Base-by-base conservation (phyloP, 495 filamentous ascomycete genomes). In the Amorphotheca resinae region DNA sequence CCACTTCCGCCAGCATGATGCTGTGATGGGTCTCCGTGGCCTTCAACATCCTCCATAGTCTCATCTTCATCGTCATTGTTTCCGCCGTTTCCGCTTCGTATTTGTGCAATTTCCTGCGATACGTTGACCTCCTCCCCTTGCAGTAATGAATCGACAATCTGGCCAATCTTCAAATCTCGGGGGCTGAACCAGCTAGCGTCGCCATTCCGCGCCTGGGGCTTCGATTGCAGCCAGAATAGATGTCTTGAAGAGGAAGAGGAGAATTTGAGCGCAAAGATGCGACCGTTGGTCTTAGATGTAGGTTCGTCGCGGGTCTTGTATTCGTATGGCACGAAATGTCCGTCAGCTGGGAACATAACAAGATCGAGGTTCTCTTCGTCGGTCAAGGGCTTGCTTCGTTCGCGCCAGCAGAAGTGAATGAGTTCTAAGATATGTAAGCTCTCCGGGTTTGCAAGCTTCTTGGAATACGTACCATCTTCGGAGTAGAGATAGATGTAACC, bases 161-260 rank as follows among this genome's bases (percentile, higher is more conserved):
- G 73, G 9, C 87, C 88, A 44, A 93, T 72, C 64, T 79, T 84
- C 23, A 77, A 60, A 57, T 94, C 88, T 30, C 87, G 68, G 23
- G 77, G 73, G 53, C 83, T 89, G 64, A 88, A 86, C 72, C 75
- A 87, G 61, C 71, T 71, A 0, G 74, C 66, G 52, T 86, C 74
- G n/a, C 82, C 79, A 47, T 64, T 68, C 31, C 75, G 70, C 38
- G 84, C 77, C 64, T 95, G 87, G 7, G 75, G 69, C 56, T 84
- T 87, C 4, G 81, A 85, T 64, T 99, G 93, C 46, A 99, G 68
- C 86, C 88, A 99, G 70, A 95, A 99, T 22, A 96, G 71, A 59
- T 96, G 75, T 40, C 87, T 77, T 62, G 86, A 76, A 25, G 86
- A 91, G 46, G 83, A 89, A n/a, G 88, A 95, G 22, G 73, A 71